phyloP scores from a whole-genome alignment of 495 filamentous ascomycete species.

The Rhizodiscina lignyota region DNA sequence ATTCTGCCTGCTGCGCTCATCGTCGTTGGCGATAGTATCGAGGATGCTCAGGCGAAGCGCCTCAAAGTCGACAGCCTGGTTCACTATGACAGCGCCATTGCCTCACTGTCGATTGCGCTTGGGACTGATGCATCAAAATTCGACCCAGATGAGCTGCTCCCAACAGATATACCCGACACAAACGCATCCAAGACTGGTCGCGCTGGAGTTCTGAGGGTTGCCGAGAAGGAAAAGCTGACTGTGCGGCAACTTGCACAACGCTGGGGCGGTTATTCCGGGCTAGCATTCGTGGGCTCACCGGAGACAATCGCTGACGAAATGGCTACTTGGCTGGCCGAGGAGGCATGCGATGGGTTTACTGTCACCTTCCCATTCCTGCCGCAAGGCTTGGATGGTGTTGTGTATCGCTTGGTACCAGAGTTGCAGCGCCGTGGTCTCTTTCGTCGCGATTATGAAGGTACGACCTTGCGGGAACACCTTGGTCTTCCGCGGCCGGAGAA shows the following conservation, averaged over 20 bases:
- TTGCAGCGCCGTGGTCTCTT: conserved; percentile 34
- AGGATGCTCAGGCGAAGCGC: conserved; percentile 32
- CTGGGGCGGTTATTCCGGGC: no score
- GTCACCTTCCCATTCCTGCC: conserved; percentile 32
- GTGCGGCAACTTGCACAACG: no score
- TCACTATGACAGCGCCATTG: conserved; percentile 38
- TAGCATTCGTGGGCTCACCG: no score
- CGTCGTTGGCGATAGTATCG: conserved; percentile 31
- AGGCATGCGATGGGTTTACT: no score
- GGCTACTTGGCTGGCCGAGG: no score
- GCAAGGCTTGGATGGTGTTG: conserved; percentile 34
- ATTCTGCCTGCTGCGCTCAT: conserved; percentile 35
- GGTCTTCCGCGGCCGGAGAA: conserved; percentile 33
- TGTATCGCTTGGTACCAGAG: conserved; percentile 30
- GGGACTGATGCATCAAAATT: conserved; percentile 30
- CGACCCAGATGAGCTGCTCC: conserved; percentile 32
- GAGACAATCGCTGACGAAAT: no score
- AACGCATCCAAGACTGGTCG: no score
- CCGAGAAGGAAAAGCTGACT: no score
- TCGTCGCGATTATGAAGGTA: conserved; percentile 22
- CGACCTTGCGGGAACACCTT: conserved; percentile 30
- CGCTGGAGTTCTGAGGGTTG: no score
- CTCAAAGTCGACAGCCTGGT: conserved; percentile 33
- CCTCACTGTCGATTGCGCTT: conserved; percentile 32
- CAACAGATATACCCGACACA: no score